phyloP scores from a whole-genome alignment of 2,329 filamentous ascomycete genomes.

The Blastomyces gilchristii region DNA sequence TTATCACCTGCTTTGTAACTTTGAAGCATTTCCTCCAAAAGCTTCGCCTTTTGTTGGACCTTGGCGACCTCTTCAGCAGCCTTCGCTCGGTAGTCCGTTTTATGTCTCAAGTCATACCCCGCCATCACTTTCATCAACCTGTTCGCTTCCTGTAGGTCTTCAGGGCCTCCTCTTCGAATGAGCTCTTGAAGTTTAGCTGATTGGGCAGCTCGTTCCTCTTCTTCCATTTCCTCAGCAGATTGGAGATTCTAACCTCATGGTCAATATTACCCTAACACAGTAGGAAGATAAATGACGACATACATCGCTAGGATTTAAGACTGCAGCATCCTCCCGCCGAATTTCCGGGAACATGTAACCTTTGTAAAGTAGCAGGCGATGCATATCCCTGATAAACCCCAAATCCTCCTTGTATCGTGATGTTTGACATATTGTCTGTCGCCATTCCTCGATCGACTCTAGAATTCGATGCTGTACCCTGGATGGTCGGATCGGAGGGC shows the following conservation, averaged over 20 bases:
- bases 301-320: constrained; percentile 93
- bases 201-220: constrained; percentile 87
- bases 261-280: constrained; percentile 19
- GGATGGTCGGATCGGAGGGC: constrained; percentile 74
- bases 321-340: constrained; percentile 84
- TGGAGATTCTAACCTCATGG: constrained; percentile 61
- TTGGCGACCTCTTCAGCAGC: constrained; percentile 89
- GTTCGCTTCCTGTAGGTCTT: constrained; percentile 93
- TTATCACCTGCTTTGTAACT: constrained; percentile 71
- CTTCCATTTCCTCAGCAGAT: constrained; percentile 97
- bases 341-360: constrained; percentile 93
- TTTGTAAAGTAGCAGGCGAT: constrained; percentile 88
- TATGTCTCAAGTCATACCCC: constrained; percentile 86
- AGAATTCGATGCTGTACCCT: constrained; percentile 87
- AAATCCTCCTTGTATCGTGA: constrained; percentile 95
- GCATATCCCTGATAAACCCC: constrained; percentile 96
- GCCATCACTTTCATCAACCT: constrained; percentile 99
- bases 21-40: constrained; percentile 87
- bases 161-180: constrained; percentile 80
- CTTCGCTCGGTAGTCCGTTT: constrained; percentile 96
- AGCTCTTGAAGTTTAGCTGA: constrained; percentile 97
- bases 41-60: constrained; percentile 87
- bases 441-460: constrained; percentile 96
- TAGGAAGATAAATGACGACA: constrained; percentile 30
- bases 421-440: constrained; percentile 94